These are phyloP conservation scores for Ceratocystis diversiconidia DNA, from an alignment of 2,329 filamentous ascomycete genomes.

Conservation along the genomic window DNA sequence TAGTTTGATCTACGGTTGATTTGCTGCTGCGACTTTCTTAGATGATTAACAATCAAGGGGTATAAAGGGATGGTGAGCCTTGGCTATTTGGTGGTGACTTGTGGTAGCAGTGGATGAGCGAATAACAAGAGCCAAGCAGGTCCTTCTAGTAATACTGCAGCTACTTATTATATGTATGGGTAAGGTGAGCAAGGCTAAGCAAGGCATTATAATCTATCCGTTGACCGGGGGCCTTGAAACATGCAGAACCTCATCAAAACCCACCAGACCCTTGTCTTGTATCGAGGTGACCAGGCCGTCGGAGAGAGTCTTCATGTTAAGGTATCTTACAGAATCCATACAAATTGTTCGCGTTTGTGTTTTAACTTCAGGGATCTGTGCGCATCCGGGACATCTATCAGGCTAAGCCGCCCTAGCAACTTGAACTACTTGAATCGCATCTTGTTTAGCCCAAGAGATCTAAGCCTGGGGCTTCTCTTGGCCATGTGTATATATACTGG, in stretches of 20 bases:
- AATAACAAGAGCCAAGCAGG: too few relatives aligned
- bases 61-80: background rate
- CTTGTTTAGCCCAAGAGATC: background rate
- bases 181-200: background rate
- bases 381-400: background rate
- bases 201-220: background rate
- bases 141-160: too few relatives aligned
- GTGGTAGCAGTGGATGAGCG: background rate
- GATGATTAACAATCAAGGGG: background rate
- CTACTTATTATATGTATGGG: background rate
- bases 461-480: background rate
- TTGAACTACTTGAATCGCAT: background rate
- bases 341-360: background rate
- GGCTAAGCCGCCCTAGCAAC: too few relatives aligned
- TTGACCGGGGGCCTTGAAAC: background rate
- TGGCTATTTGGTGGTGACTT: background rate
- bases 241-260: constrained; percentile 2
- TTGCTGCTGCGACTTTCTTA: background rate
- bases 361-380: background rate
- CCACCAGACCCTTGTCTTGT: background rate
- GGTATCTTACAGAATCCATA: background rate
- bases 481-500: background rate
- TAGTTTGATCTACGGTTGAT: background rate
- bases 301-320: too few relatives aligned
- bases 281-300: too few relatives aligned